Percentiles rank a stretch among this genome's conserved stretches.
These are phyloP conservation scores for Ganoderma sinense DNA, from an alignment of 1,284 basidiomycete genomes.

Conservation along the genomic window DNA sequence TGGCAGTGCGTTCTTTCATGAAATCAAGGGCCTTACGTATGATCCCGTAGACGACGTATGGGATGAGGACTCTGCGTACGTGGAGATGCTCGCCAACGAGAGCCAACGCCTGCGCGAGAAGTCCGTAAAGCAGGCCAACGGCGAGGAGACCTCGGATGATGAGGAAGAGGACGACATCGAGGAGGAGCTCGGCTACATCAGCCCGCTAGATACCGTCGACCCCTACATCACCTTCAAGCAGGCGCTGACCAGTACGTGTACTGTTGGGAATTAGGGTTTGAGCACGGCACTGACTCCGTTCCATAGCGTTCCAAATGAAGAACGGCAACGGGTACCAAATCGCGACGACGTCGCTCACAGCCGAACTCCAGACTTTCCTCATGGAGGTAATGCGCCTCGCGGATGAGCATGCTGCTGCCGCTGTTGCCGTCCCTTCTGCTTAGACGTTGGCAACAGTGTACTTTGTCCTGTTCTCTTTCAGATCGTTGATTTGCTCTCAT, in stretches of 20 bases:
- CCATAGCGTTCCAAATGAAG: conserved; percentile 74
- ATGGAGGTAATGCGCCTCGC: conserved; percentile 84
- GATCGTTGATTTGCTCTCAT: conserved; percentile 4
- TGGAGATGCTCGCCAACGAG: conserved; percentile 84
- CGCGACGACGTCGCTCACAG: conserved; percentile 70
- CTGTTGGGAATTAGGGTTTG: no score
- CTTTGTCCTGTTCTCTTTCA: background rate
- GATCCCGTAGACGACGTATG: conserved; percentile 72
- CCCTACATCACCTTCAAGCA: conserved; percentile 79
- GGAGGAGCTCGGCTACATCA: conserved; percentile 84
- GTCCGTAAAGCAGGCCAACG: conserved; percentile 52
- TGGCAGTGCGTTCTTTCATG: background rate
- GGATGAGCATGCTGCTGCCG: conserved; percentile 34
- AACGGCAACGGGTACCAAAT: conserved; percentile 71
- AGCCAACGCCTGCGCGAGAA: conserved; percentile 75
- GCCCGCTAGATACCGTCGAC: conserved; percentile 77
- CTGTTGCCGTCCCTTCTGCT: conserved; percentile 15
- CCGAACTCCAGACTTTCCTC: conserved; percentile 78
- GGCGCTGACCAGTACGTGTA: conserved; percentile 68
- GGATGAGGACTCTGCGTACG: conserved; percentile 85
- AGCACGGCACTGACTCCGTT: conserved; percentile 5
- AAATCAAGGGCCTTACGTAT: conserved; percentile 5
- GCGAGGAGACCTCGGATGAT: conserved; percentile 52
- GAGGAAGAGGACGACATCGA: conserved; percentile 66
- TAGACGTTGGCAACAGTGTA: background rate